Conservation (phyloP, 2,329 filamentous ascomycete species). For the Aspergillus aculeatinus region DNA sequence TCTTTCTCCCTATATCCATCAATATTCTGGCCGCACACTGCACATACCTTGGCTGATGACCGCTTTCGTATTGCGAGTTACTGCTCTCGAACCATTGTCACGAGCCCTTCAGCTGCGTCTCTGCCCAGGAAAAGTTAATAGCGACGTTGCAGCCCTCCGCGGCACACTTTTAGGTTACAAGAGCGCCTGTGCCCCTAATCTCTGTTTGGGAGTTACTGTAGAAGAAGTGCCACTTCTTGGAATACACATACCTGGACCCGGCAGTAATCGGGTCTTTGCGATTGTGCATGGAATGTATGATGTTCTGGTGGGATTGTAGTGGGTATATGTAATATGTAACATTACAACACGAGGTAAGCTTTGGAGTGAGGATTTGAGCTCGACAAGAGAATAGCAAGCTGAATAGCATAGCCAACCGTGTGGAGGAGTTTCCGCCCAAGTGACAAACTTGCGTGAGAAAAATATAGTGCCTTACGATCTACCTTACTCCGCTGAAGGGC, state of each 20-base stretch:
- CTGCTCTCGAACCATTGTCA: slow-evolving; percentile 54
- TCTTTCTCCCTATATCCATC: slow-evolving; percentile 55
- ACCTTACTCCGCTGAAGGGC: not conserved
- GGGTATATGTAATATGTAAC: not conserved
- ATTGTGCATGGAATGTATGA: slow-evolving; percentile 63
- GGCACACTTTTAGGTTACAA: slow-evolving; percentile 66
- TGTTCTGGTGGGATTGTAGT: slow-evolving; percentile 28
- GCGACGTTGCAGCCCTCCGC: slow-evolving; percentile 66
- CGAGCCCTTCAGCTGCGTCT: slow-evolving; percentile 59
- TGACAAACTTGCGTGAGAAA: not conserved
- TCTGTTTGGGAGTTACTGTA: slow-evolving; percentile 22
- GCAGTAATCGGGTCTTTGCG: slow-evolving; percentile 65
- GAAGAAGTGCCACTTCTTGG: not conserved
- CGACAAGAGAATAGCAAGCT: not conserved
- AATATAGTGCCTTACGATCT: not conserved
- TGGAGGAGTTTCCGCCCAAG: not conserved
- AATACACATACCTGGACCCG: slow-evolving; percentile 56
- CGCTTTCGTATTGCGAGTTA: slow-evolving; percentile 50
- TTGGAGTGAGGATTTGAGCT: not conserved
- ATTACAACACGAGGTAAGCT: no score
- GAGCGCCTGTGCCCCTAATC: slow-evolving; percentile 67
- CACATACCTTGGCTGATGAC: slow-evolving; percentile 61
- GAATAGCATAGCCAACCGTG: not conserved
- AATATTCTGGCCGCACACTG: slow-evolving; percentile 37
- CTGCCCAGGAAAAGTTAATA: slow-evolving; percentile 67